phyloP scores from a whole-genome alignment of 1,139 yeast genomes.

The Barnettozyma hawaiiensis region DNA sequence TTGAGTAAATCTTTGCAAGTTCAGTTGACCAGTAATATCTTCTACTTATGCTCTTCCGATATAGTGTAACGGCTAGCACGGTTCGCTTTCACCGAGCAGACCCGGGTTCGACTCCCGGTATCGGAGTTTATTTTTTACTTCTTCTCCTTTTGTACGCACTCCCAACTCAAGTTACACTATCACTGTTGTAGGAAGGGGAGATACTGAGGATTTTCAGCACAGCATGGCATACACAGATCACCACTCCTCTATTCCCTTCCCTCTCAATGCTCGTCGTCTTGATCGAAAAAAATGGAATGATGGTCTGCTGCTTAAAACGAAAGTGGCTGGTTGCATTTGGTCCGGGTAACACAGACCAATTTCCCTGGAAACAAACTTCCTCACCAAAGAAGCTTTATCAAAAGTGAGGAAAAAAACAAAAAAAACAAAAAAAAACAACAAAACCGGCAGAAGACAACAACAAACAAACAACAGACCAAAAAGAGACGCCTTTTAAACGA shows the following conservation, averaged over 20 bases:
- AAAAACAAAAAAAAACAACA: slow-evolving; percentile 5
- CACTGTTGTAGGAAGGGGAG: too few species aligned
- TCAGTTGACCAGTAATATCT: too few species aligned
- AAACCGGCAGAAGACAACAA: too few species aligned
- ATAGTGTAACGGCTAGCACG: slow-evolving; percentile 81
- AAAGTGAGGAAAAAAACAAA: slow-evolving; percentile 1
- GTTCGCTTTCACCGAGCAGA: slow-evolving; percentile 79
- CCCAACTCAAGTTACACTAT: too few species aligned
- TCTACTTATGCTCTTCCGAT: slow-evolving; percentile 49
- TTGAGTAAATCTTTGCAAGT: too few species aligned
- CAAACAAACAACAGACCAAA: slow-evolving; percentile 41
- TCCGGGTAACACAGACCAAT: slow-evolving; percentile 2
- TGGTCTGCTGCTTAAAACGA: too few species aligned
- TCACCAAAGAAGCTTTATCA: slow-evolving; percentile 5
- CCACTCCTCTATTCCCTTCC: too few species aligned
- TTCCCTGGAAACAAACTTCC: slow-evolving; percentile 7
- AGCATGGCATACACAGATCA: too few species aligned
- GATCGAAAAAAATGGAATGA: too few species aligned
- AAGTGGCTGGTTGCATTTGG: not conserved
- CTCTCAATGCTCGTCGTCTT: too few species aligned
- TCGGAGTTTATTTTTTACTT: slow-evolving; percentile 41
- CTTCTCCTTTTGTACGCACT: not conserved
- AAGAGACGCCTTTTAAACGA: slow-evolving; percentile 53
- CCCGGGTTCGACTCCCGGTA: slow-evolving; percentile 84
- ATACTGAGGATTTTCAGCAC: too few species aligned